Evolutionary conservation across 108 stramenopile genomes (phyloP), one percentile per base, ranked within the genome.

Genomic region (Nitzschia sp.): DNA sequence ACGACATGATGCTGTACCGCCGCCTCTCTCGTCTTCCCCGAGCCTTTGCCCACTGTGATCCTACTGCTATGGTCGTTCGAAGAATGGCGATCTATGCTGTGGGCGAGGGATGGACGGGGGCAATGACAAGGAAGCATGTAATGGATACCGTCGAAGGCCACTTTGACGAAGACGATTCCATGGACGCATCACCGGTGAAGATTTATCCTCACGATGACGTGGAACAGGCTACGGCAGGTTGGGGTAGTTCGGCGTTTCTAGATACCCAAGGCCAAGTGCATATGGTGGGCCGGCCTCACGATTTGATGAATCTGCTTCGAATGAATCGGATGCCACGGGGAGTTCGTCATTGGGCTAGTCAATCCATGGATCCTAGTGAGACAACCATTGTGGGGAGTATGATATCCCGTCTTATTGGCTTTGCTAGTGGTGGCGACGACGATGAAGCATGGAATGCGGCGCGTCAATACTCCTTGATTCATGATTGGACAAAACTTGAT

Each of bases 61-160:
- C n/a, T n/a, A n/a, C n/a, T n/a, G n/a, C n/a, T n/a, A n/a, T n/a
- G n/a, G n/a, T n/a, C n/a, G 32, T 25, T 42, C 61, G 84, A 21
- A 5, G 30, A 25, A 72, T 89, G 63, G 86, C 87, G 0, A 81
- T 84, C 25, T 92, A 86, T 61, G 86, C 84, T 35, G 77, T 89
- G 26, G 91, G 91, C 3, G 72, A 82, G 26, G 84, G 82, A 49
- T 92, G 91, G 91, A 92, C 91, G 24, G 91, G 91, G 27, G 88
- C 91, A 2, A 60, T 92, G 65, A 85, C 54, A 15, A 61, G 47
- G 9, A 15, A 77, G 38, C 31, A 68, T 26, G 46, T 70, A 11
- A 26, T 51, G 34, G 55, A 70, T 24, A 65, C 63, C 19, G 55
- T 61, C 11, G 66, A 68, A 18, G 91, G 88, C 46, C 78, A 86